Conservation (phyloP, 345 rosid genomes). For the Cardiospermum halicacabum region DNA sequence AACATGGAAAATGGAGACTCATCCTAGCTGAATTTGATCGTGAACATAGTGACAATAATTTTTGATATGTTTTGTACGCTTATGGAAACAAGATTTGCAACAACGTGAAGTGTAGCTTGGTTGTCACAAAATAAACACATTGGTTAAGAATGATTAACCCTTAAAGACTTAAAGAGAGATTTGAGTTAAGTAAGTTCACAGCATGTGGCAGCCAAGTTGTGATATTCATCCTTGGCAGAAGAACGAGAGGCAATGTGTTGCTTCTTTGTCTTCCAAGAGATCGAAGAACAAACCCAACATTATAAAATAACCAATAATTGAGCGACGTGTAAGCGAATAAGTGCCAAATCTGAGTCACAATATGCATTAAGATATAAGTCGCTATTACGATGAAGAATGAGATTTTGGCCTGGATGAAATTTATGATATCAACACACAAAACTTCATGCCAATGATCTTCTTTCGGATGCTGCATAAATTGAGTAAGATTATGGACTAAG, state of each 20-base stretch:
- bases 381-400: too few species aligned
- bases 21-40: neutral
- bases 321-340: too few species aligned
- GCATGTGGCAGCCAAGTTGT: neutral
- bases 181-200: neutral
- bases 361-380: too few species aligned
- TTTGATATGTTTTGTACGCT: neutral
- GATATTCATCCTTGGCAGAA: neutral
- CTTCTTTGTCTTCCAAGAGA: neutral
- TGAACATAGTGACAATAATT: too few species aligned
- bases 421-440: too few species aligned
- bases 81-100: neutral
- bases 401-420: too few species aligned
- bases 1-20: neutral
- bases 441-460: too few species aligned
- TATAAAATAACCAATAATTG: neutral
- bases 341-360: too few species aligned
- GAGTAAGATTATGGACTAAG: too few species aligned
- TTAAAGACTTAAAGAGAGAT: neutral
- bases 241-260: neutral
- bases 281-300: neutral
- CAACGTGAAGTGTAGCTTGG: neutral
- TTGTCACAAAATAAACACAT: neutral
- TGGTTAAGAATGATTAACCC: neutral
- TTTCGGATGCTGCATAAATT: too few species aligned